phyloP scores from a whole-genome alignment of 768 basidiomycete species.

The Piloderma croceum region DNA sequence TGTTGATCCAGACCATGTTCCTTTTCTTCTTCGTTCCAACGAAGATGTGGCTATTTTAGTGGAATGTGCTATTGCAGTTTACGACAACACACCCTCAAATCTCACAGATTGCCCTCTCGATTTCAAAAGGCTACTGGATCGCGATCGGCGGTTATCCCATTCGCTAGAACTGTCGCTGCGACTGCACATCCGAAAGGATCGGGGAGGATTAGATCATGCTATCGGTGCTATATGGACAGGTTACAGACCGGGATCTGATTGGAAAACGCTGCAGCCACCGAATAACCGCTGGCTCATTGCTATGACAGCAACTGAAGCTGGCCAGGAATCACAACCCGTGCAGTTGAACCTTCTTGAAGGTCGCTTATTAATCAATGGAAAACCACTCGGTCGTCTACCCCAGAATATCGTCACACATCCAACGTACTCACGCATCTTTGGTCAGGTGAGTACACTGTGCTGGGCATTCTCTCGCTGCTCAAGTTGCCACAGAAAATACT shows the following conservation, averaged over 20 bases:
- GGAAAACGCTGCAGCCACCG: constrained; percentile 10
- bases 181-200: not conserved
- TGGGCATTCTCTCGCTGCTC: too few species aligned
- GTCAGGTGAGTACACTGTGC: constrained; percentile 15
- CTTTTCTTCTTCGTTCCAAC: too few species aligned
- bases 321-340: too few species aligned
- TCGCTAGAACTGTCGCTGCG: constrained; percentile 18
- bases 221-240: constrained; percentile 25
- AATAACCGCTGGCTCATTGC: constrained; percentile 21
- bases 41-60: constrained; percentile 27
- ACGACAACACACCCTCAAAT: constrained; percentile 24
- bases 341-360: constrained; percentile 21
- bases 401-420: constrained; percentile 13
- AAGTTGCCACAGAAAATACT: too few species aligned
- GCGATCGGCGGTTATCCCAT: constrained; percentile 29
- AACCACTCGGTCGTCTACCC: constrained; percentile 21
- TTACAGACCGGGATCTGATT: constrained; percentile 22
- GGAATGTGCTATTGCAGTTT: constrained; percentile 27
- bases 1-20: too few species aligned
- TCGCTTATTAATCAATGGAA: constrained; percentile 22
- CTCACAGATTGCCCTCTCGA: constrained; percentile 5
- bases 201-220: constrained; percentile 25
- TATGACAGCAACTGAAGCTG: constrained; percentile 13
- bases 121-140: constrained; percentile 21
- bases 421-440: constrained; percentile 18